Evolutionary conservation across 192 early-diverging fungal species (phyloP).

Genomic region (Coemansia sp.): DNA sequence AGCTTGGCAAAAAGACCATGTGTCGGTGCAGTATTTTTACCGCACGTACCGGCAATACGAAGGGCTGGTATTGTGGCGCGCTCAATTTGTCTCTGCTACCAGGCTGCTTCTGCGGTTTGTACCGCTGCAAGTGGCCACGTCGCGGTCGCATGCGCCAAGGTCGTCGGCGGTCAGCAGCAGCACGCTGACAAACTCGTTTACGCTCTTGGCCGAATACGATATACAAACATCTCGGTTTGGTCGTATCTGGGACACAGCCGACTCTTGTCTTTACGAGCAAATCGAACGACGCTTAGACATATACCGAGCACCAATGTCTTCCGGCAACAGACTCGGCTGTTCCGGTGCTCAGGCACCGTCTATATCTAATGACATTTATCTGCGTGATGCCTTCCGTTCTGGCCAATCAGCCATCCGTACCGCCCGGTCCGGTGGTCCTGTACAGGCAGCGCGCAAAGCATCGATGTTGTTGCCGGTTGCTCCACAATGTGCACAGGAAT

Average conservation of each 20-base stretch:
- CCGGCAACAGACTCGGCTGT: background rate
- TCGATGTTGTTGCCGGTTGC: constrained; percentile 38
- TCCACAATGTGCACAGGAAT: constrained; percentile 48
- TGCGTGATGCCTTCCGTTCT: constrained; percentile 42
- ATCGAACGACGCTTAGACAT: constrained; percentile 29
- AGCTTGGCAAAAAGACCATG: constrained; percentile 15
- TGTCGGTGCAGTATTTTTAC: constrained; percentile 41
- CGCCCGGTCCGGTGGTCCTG: constrained; percentile 41
- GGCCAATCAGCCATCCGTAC: constrained; percentile 36
- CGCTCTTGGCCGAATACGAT: constrained; percentile 49
- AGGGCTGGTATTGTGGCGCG: constrained; percentile 49
- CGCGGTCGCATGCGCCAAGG: constrained; percentile 33
- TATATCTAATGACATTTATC: constrained; percentile 40
- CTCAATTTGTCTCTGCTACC: constrained; percentile 34
- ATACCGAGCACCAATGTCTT: constrained; percentile 42
- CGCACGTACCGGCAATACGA: constrained; percentile 51
- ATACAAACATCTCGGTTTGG: constrained; percentile 22
- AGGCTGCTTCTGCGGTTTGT: constrained; percentile 47
- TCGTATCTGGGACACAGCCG: constrained; percentile 44
- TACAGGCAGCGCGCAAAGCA: constrained; percentile 50
- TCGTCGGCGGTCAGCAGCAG: constrained; percentile 21
- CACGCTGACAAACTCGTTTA: constrained; percentile 35
- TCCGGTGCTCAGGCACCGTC: constrained; percentile 26
- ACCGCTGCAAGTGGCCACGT: constrained; percentile 46
- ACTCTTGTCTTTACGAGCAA: constrained; percentile 7